A percentile compares a stretch with the other conserved stretches of the same genome.
Evolutionary conservation across 805 yeast genomes (phyloP).

Genomic region (Jamesozyma hellenica): DNA sequence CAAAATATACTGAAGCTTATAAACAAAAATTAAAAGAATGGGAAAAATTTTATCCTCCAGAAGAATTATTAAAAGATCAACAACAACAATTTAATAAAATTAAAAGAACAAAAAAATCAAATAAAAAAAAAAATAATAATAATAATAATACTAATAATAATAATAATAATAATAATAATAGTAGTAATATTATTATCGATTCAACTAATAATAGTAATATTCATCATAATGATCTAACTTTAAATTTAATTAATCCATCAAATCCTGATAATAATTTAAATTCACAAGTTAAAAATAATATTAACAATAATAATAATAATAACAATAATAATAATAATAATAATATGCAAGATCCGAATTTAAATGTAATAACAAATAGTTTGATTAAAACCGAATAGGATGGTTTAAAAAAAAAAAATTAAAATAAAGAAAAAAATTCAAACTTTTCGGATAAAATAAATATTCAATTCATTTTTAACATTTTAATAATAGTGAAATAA

Average conservation of each 20-base stretch:
- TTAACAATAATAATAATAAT: not conserved
- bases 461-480: no score
- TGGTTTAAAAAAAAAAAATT: no score
- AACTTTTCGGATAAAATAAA: no score
- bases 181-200: not conserved
- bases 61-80: conserved; percentile 8
- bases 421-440: no score
- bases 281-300: not conserved
- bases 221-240: not conserved
- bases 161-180: not conserved
- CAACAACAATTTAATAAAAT: conserved; percentile 2
- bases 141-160: not conserved
- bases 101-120: not conserved
- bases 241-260: not conserved
- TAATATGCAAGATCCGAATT: no score
- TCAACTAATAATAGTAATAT: not conserved
- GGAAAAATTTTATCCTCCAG: conserved; percentile 30
- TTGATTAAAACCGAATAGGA: not conserved
- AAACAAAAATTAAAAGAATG: conserved; percentile 31
- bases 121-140: not conserved
- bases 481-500: no score
- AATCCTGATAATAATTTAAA: conserved; percentile 28
- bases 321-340: not conserved
- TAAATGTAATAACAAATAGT: not conserved
- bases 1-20: conserved; percentile 28